Conservation (phyloP, 768 basidiomycete species). For the Boletus bicolor region DNA sequence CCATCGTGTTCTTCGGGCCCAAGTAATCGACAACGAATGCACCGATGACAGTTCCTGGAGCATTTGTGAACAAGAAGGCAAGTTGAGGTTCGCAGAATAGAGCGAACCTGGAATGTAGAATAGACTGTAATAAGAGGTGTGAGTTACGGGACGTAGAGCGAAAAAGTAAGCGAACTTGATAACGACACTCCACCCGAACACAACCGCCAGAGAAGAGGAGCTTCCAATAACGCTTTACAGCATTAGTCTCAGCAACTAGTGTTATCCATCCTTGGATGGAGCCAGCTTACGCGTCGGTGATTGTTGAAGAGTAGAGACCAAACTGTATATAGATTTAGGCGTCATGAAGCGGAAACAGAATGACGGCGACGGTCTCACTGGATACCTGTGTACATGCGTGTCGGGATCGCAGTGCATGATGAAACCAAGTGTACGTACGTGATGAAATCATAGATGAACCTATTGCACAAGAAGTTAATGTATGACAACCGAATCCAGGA, state of each 20-base stretch:
- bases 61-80: conserved; percentile 5
- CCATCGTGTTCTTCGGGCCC: conserved; percentile 77
- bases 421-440: conserved; percentile 41
- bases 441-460: conserved; percentile 82
- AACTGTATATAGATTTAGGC: conserved; percentile 44
- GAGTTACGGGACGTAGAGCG: background rate
- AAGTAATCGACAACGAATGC: conserved; percentile 75
- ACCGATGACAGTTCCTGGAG: conserved; percentile 56
- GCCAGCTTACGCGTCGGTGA: conserved; percentile 56
- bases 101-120: conserved; percentile 61
- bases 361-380: conserved; percentile 42
- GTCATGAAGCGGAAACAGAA: background rate
- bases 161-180: conserved; percentile 57
- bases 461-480: conserved; percentile 18
- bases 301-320: conserved; percentile 75
- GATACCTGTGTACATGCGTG: conserved; percentile 44
- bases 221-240: conserved; percentile 55
- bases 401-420: background rate
- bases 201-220: conserved; percentile 47
- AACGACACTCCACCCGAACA: conserved; percentile 83
- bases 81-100: background rate
- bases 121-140: conserved; percentile 34
- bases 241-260: background rate
- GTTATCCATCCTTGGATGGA: background rate
- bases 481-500: background rate